A percentile compares a stretch with the other conserved stretches of the same genome.
Evolutionary conservation across 176 grass and related monocot genomes (phyloP).

Genomic region (Carex parvula): DNA sequence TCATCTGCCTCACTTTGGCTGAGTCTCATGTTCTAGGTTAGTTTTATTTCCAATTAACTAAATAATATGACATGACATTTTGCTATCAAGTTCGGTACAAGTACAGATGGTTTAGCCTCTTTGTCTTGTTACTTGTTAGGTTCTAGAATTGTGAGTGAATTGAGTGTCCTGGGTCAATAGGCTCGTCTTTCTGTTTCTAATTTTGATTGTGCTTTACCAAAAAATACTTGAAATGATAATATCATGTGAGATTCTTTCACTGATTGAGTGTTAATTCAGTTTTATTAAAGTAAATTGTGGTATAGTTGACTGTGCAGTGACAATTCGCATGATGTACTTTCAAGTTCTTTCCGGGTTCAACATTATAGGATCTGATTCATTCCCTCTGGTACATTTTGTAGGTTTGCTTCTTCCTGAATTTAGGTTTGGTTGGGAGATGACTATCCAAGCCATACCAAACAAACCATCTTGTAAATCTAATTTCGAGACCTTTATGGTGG

Average conservation of each 20-base stretch:
- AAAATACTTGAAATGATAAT: neutral
- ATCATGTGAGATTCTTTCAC: neutral
- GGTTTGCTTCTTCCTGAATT: conserved; percentile 73
- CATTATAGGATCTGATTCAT: conserved; percentile 17
- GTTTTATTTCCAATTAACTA: conserved; percentile 4
- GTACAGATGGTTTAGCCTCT: neutral
- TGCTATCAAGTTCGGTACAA: neutral
- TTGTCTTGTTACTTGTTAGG: neutral
- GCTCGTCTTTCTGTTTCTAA: neutral
- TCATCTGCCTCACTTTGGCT: conserved; percentile 78
- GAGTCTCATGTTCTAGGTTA: conserved; percentile 97
- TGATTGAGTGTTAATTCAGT: neutral
- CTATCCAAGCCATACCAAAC: conserved; percentile 63
- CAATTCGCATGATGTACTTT: neutral
- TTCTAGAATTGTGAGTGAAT: neutral
- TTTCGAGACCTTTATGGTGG: conserved; percentile 94
- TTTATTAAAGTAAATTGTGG: neutral
- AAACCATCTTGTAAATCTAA: conserved; percentile 49
- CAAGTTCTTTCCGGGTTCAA: neutral
- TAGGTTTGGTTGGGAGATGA: conserved; percentile 90
- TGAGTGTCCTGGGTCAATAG: neutral
- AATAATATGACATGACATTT: neutral
- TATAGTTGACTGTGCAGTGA: neutral
- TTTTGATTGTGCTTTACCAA: neutral
- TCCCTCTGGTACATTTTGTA: conserved; percentile 33